Percentiles rank a stretch among this genome's conserved stretches.
These are phyloP conservation scores for Claviceps arundinis DNA, from an alignment of 2,329 filamentous ascomycete species.

Conservation along the genomic window DNA sequence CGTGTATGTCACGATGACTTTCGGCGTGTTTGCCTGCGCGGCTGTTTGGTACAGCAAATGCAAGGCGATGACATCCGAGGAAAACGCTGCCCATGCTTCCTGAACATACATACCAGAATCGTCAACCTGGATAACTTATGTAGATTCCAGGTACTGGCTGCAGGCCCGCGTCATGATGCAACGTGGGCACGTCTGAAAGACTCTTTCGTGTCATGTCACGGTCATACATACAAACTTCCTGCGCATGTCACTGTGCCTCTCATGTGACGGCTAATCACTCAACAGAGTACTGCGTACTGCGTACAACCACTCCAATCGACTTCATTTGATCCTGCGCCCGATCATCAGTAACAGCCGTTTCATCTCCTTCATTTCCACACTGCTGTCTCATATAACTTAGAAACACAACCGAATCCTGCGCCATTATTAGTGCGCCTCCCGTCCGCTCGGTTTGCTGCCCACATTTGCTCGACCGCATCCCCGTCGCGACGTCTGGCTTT, in stretches of 20 bases:
- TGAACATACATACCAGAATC: no score
- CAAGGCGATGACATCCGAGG: no score
- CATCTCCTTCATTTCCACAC: background rate
- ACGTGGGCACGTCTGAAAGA: no score
- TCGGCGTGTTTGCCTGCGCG: no score
- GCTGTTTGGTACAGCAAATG: no score
- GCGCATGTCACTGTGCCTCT: background rate
- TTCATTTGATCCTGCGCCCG: background rate
- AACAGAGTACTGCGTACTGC: background rate
- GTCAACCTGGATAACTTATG: no score
- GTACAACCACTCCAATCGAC: background rate
- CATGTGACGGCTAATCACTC: background rate
- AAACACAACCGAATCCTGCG: background rate
- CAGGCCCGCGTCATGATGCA: no score
- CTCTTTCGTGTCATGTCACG: no score
- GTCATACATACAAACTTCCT: background rate
- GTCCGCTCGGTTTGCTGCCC: background rate
- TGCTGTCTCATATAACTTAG: background rate
- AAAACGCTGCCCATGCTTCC: no score
- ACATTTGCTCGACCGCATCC: background rate
- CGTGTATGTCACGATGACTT: no score
- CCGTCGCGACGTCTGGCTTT: constrained; percentile 1
- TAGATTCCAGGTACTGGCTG: no score
- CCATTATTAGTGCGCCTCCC: background rate
- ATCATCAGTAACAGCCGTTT: background rate